Base-by-base conservation (phyloP, 805 yeast species). In the Lipomyces oligophaga region DNA sequence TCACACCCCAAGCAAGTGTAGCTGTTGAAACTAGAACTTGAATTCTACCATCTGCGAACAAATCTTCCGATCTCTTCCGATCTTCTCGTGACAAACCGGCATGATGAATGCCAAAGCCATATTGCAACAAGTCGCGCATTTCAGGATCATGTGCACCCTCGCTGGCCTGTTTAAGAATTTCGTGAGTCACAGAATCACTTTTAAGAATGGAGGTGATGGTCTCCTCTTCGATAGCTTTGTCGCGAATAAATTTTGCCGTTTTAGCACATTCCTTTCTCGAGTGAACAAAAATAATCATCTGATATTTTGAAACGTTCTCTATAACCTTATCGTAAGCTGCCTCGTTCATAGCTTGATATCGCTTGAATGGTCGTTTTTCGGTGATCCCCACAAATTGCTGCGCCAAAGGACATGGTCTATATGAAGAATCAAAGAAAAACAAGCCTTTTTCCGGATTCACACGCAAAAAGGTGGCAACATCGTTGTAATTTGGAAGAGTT, bases 401-500 rank as follows among this genome's bases (percentile, higher is more conserved):
- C 4, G 65, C 58, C 10, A 78, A 59, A 16, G 57, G 55, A 0
- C 76, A 78, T 13, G 78, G 74, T 35, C 80, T 60, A 52, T 69
- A 76, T 2, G 68, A 65, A n/a, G 76, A 76, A 30, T 74, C 78
- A 61, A 72, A 78, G 0, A 76, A 86, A 62, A 85, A 89, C 3
- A 88, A 58, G 0, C 90, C 89, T 61, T 89, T 88, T 1, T 97
- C 96, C 41, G 90, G 73, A 0, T 97, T 89, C 0, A 63, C 64
- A 34, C 76, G 56, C 1, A 72, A 63, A 6, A 60, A 55, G 0
- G 80, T 74, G 1, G 79, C 69, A 3, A 77, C 60, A 48, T 78
- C 81, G 3, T 62, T 60, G 20, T 74, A 68, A 47, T 77, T 77
- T 2, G 79, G 77, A 10, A 77, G 69, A 0, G 80, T 76, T 0